These are phyloP conservation scores for Escallonia herrerae DNA, from an alignment of 129 eudicot species.

Conservation along the genomic window DNA sequence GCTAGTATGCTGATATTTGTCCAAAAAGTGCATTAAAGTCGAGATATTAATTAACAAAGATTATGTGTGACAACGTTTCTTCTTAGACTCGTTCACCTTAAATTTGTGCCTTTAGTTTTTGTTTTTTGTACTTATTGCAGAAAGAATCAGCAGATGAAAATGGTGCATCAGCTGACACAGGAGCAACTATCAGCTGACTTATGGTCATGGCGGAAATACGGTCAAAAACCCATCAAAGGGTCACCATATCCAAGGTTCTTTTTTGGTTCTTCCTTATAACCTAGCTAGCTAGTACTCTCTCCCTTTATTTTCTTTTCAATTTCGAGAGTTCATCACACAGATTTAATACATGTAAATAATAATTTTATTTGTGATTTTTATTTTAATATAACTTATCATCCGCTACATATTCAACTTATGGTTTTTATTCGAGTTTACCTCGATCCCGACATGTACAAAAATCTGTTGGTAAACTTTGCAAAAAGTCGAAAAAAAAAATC, in stretches of 20 bases:
- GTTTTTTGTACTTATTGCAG: constrained; percentile 14
- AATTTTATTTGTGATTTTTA: constrained; percentile 6
- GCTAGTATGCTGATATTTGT: neutral
- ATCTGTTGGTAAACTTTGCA: neutral
- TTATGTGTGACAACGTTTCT: neutral
- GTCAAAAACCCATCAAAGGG: constrained; percentile 82
- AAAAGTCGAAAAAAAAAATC: no score
- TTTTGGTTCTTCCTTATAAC: neutral
- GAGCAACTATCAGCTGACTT: constrained; percentile 57
- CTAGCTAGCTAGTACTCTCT: neutral
- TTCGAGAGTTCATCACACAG: neutral
- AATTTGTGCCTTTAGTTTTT: neutral
- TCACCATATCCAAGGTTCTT: constrained; percentile 72
- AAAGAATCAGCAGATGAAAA: constrained; percentile 52
- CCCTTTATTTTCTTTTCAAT: neutral
- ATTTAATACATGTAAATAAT: neutral
- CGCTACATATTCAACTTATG: neutral
- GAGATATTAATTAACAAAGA: neutral
- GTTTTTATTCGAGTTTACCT: no score
- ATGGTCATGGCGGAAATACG: constrained; percentile 86
- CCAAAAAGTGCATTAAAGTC: neutral
- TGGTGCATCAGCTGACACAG: constrained; percentile 56
- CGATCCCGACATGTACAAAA: neutral
- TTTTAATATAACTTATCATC: neutral
- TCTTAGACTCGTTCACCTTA: neutral